phyloP scores from a whole-genome alignment of 805 yeast genomes.

The Sugiyamaella americana region DNA sequence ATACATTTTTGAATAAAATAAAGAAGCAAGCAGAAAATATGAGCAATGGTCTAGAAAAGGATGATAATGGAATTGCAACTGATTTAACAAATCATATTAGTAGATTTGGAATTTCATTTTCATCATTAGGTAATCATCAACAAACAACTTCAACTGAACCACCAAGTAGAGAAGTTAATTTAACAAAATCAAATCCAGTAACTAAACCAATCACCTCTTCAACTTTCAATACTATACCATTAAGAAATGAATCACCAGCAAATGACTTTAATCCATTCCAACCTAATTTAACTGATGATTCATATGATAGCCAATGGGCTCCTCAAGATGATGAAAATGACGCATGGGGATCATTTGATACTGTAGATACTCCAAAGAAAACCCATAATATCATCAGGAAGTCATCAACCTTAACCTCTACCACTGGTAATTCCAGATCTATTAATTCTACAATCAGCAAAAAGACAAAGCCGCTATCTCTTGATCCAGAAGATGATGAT shows the following conservation, averaged over 20 bases:
- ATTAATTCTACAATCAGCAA: constrained; percentile 3
- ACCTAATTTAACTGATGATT: neutral
- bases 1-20: constrained; percentile 51
- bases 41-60: constrained; percentile 1
- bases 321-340: constrained; percentile 27
- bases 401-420: constrained; percentile 5
- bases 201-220: neutral
- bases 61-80: neutral
- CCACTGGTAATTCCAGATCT: neutral
- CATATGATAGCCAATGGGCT: constrained; percentile 3
- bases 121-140: neutral
- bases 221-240: neutral
- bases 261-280: neutral
- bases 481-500: constrained; percentile 13
- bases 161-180: too few species aligned
- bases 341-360: constrained; percentile 27
- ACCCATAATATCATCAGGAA: too few species aligned
- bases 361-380: too few species aligned
- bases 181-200: neutral
- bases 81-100: neutral
- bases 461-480: constrained; percentile 5
- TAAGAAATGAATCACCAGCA: neutral
- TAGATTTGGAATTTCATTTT: neutral
- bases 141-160: too few species aligned
- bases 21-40: constrained; percentile 39